phyloP scores from a whole-genome alignment of 1,284 basidiomycete genomes.

The Sanguinoderma infundibulare region DNA sequence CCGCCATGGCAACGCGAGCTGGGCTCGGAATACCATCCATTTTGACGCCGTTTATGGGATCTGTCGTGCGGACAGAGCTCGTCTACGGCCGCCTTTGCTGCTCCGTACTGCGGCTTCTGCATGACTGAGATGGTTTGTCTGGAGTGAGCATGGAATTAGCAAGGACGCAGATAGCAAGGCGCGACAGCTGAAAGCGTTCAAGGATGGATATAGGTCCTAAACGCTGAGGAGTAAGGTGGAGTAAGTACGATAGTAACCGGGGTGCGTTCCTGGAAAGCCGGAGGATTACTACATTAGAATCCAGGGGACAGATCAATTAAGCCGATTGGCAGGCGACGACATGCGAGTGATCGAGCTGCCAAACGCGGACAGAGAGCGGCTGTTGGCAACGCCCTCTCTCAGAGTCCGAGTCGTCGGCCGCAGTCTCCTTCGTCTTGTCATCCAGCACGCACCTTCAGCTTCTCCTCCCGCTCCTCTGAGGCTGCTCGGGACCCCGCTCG shows the following conservation, averaged over 20 bases:
- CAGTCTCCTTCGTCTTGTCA: slow-evolving; percentile 3
- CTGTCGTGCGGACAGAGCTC: not conserved
- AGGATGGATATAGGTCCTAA: not conserved
- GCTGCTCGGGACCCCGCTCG: slow-evolving; percentile 24
- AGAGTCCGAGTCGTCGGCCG: not conserved
- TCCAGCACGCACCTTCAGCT: slow-evolving; percentile 8
- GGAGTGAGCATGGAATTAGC: not conserved
- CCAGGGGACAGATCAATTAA: too few relatives aligned
- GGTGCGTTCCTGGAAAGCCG: not conserved
- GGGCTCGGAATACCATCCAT: too few relatives aligned
- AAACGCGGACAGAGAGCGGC: not conserved
- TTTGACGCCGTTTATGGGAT: slow-evolving; percentile 20
- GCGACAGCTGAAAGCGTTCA: not conserved
- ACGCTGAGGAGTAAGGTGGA: not conserved
- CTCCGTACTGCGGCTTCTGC: not conserved
- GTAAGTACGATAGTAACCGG: not conserved
- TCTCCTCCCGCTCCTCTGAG: slow-evolving; percentile 12
- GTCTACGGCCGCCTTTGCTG: not conserved
- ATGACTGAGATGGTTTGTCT: not conserved
- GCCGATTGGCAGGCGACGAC: not conserved
- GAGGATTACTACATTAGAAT: not conserved
- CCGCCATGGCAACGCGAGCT: slow-evolving; percentile 24
- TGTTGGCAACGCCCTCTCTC: not conserved
- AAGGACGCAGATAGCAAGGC: not conserved
- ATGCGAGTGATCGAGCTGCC: not conserved